Conservation (phyloP, 2,329 filamentous ascomycete genomes). For the Westerdykella sp. region DNA sequence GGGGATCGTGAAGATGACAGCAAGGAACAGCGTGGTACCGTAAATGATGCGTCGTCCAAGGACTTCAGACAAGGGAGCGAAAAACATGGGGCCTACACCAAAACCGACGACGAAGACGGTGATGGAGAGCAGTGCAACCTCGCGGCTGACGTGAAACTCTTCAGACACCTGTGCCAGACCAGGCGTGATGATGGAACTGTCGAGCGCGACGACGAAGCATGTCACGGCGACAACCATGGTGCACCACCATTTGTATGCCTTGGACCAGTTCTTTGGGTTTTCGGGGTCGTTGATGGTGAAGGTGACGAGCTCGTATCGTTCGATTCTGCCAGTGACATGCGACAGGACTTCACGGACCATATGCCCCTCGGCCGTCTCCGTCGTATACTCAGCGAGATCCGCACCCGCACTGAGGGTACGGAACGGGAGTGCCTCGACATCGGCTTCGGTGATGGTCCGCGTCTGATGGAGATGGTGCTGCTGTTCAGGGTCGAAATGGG, state of each 20-base stretch:
- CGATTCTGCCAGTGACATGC: constrained; percentile 47
- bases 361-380: constrained; percentile 56
- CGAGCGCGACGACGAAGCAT: constrained; percentile 45
- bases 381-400: constrained; percentile 57
- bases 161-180: constrained; percentile 60
- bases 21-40: constrained; percentile 58
- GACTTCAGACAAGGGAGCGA: constrained; percentile 72
- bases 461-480: not conserved
- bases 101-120: constrained; percentile 77
- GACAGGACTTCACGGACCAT: constrained; percentile 54
- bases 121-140: constrained; percentile 66
- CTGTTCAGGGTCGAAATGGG: constrained; percentile 4
- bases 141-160: constrained; percentile 62
- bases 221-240: constrained; percentile 72
- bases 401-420: constrained; percentile 55
- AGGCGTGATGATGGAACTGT: constrained; percentile 70
- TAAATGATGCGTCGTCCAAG: constrained; percentile 68
- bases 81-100: constrained; percentile 71
- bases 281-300: constrained; percentile 66
- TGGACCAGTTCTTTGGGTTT: constrained; percentile 83
- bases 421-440: constrained; percentile 56
- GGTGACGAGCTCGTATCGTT: constrained; percentile 57
- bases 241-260: constrained; percentile 66
- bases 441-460: constrained; percentile 22
- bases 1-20: constrained; percentile 74